Base-by-base conservation (phyloP, 805 yeast species). In the Candida suzukii region DNA sequence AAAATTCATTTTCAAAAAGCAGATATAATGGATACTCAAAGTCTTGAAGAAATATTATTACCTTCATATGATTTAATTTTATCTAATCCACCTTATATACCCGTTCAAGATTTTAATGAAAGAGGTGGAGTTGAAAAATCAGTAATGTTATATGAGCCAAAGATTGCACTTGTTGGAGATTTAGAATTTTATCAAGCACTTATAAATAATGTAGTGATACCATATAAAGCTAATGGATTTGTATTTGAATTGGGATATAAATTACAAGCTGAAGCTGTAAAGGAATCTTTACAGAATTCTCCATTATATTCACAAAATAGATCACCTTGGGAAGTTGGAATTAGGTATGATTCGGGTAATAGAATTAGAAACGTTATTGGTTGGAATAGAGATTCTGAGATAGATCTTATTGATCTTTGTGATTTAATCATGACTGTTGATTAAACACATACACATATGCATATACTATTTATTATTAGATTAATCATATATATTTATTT, bases 11-110 rank as follows among this genome's bases (percentile, higher is more conserved):
- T 60, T 21, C 13, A 21, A 1, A n/a, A 39, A 6, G 61, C 57
- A 4, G 53, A 61, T 38, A 31, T 26, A 26, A 26, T 26, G 29
- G 14, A 26, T 26, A 4, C 13, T 10, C 11, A 24, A 24, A 11
- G 7, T 11, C 10, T 7, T 11, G 29, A 12, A 26, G 29, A 26
- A 12, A 8, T 11, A 24, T 8, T 10, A 7, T 26, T 12, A 12
- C 4, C 8, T 11, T 25, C 33, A 2, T 55, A 67, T 16, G 83
- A 82, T 44, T 41, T 91, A 3, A 54, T 93, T 1, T 72, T 81
- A 0, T 76, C 95, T n/a, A 91, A 91, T 51, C 99, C 99, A 1
- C 99, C 99, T 0, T 91, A 91, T 54, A 80, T 90, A 6, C 77
- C 86, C 0, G 8, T 25, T 2, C 37, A 46, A 0, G 78, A 80